Base-by-base conservation (phyloP, 1,284 basidiomycete genomes). In the Apiotrichum sp. region DNA sequence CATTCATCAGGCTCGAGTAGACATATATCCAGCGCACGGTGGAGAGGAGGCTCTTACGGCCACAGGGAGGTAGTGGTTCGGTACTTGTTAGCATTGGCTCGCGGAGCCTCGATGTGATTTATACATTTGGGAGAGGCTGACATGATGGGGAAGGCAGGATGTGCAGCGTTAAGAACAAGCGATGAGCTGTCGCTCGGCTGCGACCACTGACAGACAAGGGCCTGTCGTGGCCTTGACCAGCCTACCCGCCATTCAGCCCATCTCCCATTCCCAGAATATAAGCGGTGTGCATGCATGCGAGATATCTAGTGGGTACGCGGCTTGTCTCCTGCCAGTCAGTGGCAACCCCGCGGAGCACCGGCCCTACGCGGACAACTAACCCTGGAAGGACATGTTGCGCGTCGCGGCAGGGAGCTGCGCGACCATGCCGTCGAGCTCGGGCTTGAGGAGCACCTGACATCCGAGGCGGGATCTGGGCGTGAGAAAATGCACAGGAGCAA, bases 311-410 rank as follows among this genome's bases (percentile, higher is more conserved):
- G 47, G 16, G 35, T 16, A 22, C 10, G 32, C 7, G 38, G 31
- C 47, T 47, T 47, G n/a, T 34, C 34, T 47, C 47, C 47, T 47
- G 47, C n/a, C 31, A 9, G 32, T 45, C 31, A 45, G 31, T 4
- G 10, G 51, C 35, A 52, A 50, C 38, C 49, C 55, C 50, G 46
- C 16, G n/a, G n/a, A n/a, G n/a, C n/a, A n/a, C n/a, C n/a, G n/a
- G n/a, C n/a, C n/a, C n/a, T n/a, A 2, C 31, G 8, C 9, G 11
- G 13, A 34, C 33, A 1, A 41, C 53, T 52, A 41, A 55, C 88
- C 90, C 71, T 93, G 89, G 35, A 96, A 92, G 72, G 92, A 93
- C 90, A 98, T 92, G 78, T 98, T 98, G 69, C 95, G 79, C 35
- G 95, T 98, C 14, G 95, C 93, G 8, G 88, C 82, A 0, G 96